phyloP scores from a whole-genome alignment of 306 rosid genomes.

The Lathyrus sativus region DNA sequence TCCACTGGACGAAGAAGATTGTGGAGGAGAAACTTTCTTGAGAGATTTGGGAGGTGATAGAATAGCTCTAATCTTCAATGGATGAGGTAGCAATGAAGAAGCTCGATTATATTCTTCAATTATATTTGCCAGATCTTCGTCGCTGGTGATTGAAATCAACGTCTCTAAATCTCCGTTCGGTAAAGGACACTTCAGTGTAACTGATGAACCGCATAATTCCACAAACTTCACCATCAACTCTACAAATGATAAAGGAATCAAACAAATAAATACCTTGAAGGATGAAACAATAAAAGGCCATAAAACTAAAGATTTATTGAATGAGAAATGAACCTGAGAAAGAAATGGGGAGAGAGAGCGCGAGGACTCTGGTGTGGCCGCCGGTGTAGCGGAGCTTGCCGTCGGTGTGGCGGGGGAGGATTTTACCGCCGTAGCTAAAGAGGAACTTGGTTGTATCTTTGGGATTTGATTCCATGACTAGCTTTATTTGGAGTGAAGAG shows the following conservation, averaged over 20 bases:
- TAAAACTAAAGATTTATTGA: background rate
- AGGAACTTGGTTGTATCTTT: slow-evolving; percentile 55
- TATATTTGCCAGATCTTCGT: slow-evolving; percentile 69
- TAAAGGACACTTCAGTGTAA: slow-evolving; percentile 58
- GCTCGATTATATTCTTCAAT: slow-evolving; percentile 69
- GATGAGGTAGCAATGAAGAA: slow-evolving; percentile 47
- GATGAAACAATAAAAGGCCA: background rate
- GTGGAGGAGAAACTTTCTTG: slow-evolving; percentile 57
- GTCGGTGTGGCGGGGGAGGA: slow-evolving; percentile 70
- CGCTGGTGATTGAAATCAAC: slow-evolving; percentile 66
- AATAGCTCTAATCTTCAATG: slow-evolving; percentile 68
- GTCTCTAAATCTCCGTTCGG: slow-evolving; percentile 89
- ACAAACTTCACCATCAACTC: slow-evolving; percentile 73
- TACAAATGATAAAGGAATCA: slow-evolving; percentile 26
- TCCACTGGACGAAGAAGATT: slow-evolving; percentile 56
- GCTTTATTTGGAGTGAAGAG: background rate
- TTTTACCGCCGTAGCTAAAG: slow-evolving; percentile 88
- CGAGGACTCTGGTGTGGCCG: slow-evolving; percentile 80
- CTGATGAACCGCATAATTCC: slow-evolving; percentile 71
- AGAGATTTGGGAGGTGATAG: slow-evolving; percentile 53
- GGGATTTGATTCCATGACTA: slow-evolving; percentile 38
- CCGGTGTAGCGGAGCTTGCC: slow-evolving; percentile 81
- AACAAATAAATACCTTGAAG: background rate
- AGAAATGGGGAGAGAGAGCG: slow-evolving; percentile 59
- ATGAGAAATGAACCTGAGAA: slow-evolving; percentile 57